A percentile compares a stretch with the other conserved stretches of the same genome.
phyloP scores from a whole-genome alignment of 768 basidiomycete species.

The Hortiboletus campestris region DNA sequence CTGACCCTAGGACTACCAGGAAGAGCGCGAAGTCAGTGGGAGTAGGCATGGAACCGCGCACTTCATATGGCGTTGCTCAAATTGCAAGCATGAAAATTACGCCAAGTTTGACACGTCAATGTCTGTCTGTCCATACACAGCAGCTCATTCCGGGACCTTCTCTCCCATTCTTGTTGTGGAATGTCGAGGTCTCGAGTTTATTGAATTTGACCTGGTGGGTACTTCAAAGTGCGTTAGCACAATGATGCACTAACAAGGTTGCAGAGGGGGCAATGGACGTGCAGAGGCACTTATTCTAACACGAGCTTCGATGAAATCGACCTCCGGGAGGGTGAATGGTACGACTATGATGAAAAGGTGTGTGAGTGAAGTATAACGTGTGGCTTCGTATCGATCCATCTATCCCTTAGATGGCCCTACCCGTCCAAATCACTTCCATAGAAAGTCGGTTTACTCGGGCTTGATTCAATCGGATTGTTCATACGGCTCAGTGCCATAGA shows the following conservation, averaged over 20 bases:
- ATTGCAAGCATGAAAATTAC: constrained; percentile 78
- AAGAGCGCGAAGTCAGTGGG: constrained; percentile 62
- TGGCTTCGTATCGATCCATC: background rate
- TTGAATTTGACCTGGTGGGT: constrained; percentile 72
- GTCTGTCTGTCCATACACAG: constrained; percentile 52
- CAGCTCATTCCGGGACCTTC: constrained; percentile 59
- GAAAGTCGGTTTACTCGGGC: constrained; percentile 69
- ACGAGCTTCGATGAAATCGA: constrained; percentile 66
- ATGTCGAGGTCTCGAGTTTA: constrained; percentile 85
- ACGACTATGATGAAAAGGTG: constrained; percentile 91
- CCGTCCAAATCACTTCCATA: constrained; percentile 71
- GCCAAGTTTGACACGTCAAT: constrained; percentile 69
- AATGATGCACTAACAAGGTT: background rate
- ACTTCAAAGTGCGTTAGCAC: background rate
- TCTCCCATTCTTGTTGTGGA: constrained; percentile 70
- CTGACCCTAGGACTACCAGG: constrained; percentile 40
- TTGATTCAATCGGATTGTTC: constrained; percentile 23
- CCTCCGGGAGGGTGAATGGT: constrained; percentile 56
- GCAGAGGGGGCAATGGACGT: constrained; percentile 74
- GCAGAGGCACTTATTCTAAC: constrained; percentile 56
- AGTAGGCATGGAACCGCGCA: constrained; percentile 69
- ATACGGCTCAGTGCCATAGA: background rate
- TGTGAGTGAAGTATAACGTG: background rate
- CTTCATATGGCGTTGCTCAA: constrained; percentile 78
- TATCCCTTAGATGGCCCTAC: constrained; percentile 47